These are phyloP conservation scores for Linanthus parryae DNA, from an alignment of 148 eudicot genomes.

Conservation along the genomic window DNA sequence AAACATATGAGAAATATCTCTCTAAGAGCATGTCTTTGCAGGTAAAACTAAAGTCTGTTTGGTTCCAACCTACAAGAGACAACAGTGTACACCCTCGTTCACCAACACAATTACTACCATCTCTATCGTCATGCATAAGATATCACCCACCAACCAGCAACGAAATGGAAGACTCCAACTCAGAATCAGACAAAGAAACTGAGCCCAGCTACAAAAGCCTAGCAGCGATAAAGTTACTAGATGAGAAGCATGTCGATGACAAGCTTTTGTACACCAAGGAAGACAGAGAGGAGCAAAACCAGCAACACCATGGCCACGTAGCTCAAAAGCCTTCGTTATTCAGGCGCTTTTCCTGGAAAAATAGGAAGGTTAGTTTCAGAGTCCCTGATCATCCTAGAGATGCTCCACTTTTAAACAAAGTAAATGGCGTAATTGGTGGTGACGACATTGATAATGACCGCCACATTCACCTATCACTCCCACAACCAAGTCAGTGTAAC, in stretches of 20 bases:
- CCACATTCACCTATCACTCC: constrained; percentile 6
- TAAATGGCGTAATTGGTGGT: constrained; percentile 14
- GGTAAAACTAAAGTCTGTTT: constrained; percentile 16
- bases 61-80: background rate
- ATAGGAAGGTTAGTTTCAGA: background rate
- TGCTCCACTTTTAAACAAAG: constrained; percentile 20
- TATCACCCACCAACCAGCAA: constrained; percentile 6
- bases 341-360: constrained; percentile 11
- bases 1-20: no score
- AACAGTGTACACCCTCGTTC: constrained; percentile 16
- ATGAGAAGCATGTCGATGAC: constrained; percentile 2
- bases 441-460: constrained; percentile 21
- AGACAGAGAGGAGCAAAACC: constrained; percentile 8
- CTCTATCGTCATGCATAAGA: constrained; percentile 13
- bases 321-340: constrained; percentile 7
- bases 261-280: constrained; percentile 2
- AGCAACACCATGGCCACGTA: background rate
- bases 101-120: constrained; percentile 16
- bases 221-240: constrained; percentile 4
- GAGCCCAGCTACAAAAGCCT: constrained; percentile 17
- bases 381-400: constrained; percentile 14
- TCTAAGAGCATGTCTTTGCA: no score
- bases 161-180: constrained; percentile 1
- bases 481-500: background rate
- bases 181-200: constrained; percentile 17